Base-by-base conservation (phyloP, 2,329 filamentous ascomycete genomes). In the Microthyrium microscopicum region DNA sequence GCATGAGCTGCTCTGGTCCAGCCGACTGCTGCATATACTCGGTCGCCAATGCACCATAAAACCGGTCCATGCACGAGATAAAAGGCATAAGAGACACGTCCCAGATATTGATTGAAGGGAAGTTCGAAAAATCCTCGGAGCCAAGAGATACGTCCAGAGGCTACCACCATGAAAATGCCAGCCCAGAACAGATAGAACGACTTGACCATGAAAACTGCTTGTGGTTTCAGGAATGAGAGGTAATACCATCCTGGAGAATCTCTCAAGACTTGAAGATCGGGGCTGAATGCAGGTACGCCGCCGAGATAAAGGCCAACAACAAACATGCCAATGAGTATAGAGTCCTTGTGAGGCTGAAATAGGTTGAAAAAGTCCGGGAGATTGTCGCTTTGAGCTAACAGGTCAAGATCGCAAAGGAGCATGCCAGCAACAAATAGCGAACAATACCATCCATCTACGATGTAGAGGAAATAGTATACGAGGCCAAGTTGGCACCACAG, bases 381-480 rank as follows among this genome's bases (percentile, higher is more conserved):
- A n/a, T n/a, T n/a, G n/a, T n/a, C n/a, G n/a, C n/a, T n/a, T 29
- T 50, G 52, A 1, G 65, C 61, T 2, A 74, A 58, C 4, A 70
- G 44, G 41, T 77, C 72, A 20, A 77, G 50, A 38, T 77, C 70
- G 48, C 64, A 66, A 9, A 75, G 58, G 3, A 76, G 50, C 66
- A 76, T 71, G 16, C 73, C 73, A 1, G 61, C 53, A 9, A 66
- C 50, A 46, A 77, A 77, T 50, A 73, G 58, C 12, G 70, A 60
- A 41, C 66, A 68, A 45, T 70, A 70, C 51, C 63, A 70, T 17
- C 71, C 74, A 46, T 81, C 76, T 3, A 63, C 64, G 33, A 79
- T 63, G 48, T 76, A 78, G 46, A 80, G 57, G 45, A 77, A 77
- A 52, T 80, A 81, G 40, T n/a, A n/a, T n/a, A n/a, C n/a, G n/a